Evolutionary conservation across 139 green algal genomes (phyloP), one percentile per base, ranked within the genome.

Genomic region (Mesotaenium endlicherianum): DNA sequence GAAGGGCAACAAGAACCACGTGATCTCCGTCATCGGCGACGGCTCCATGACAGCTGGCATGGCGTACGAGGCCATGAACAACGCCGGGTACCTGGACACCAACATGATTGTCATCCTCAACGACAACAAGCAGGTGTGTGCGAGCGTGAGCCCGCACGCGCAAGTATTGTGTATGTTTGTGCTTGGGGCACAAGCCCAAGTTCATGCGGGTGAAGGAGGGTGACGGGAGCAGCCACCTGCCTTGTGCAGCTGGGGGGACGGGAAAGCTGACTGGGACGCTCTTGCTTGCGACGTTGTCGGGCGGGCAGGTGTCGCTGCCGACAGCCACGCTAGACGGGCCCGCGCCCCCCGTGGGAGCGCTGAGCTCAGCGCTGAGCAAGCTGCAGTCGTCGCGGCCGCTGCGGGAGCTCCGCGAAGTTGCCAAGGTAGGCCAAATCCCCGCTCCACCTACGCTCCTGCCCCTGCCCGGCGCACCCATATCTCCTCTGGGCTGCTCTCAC

Each of bases 91-190:
- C 90, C 87, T 99, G 80, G 96, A 99, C 91, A 97, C 93, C 75
- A 99, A 99, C 90, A 99, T 99, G 96, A 97, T 99, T 83, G 94
- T 99, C 74, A 95, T 99, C 44, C 91, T 99, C 30, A 99, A 99
- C 82, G 96, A 99, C 90, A 99, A 99, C 92, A 95, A 98, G 90
- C 96, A 99, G 92, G 93, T 93, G 47, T n/a, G n/a, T n/a, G n/a
- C n/a, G n/a, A n/a, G n/a, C n/a, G n/a, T n/a, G n/a, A n/a, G n/a
- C n/a, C n/a, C n/a, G n/a, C n/a, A n/a, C n/a, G n/a, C n/a, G n/a
- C n/a, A n/a, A n/a, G n/a, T n/a, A n/a, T n/a, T n/a, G n/a, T n/a
- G n/a, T n/a, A n/a, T n/a, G n/a, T n/a, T n/a, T n/a, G n/a, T n/a
- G n/a, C n/a, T n/a, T n/a, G n/a, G n/a, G n/a, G n/a, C n/a, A n/a